Conservation (phyloP, 2,329 filamentous ascomycete species). For the Proliferodiscus dingleyae region DNA sequence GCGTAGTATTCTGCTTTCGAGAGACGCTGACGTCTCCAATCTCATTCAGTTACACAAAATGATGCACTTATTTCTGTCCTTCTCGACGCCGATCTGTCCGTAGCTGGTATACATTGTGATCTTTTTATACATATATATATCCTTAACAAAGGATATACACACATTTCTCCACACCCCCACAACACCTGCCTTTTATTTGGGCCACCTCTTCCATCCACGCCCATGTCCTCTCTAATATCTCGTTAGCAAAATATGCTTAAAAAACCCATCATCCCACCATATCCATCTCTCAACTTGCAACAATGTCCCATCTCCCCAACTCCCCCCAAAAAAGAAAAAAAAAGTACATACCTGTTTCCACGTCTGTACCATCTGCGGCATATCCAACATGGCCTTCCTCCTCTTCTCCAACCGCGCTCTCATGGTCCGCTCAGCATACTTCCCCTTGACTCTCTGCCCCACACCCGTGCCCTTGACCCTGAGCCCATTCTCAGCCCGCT, state of each 20-base stretch:
- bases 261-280: too few relatives aligned
- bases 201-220: slow-evolving; percentile 70
- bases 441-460: slow-evolving; percentile 91
- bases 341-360: slow-evolving; percentile 79
- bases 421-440: slow-evolving; percentile 84
- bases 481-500: slow-evolving; percentile 73
- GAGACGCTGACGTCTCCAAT: too few relatives aligned
- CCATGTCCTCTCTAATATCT: slow-evolving; percentile 59
- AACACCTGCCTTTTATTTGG: slow-evolving; percentile 41
- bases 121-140: slow-evolving; percentile 22
- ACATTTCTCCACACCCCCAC: background rate
- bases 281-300: too few relatives aligned
- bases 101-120: slow-evolving; percentile 15
- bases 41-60: too few relatives aligned
- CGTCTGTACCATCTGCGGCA: slow-evolving; percentile 84
- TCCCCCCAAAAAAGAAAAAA: background rate
- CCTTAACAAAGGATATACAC: too few relatives aligned
- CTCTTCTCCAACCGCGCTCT: slow-evolving; percentile 79
- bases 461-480: slow-evolving; percentile 89
- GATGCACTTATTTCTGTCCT: too few relatives aligned
- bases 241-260: slow-evolving; percentile 34
- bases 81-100: too few relatives aligned
- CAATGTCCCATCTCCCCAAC: too few relatives aligned
- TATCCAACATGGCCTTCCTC: slow-evolving; percentile 87
- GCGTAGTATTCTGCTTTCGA: too few relatives aligned